phyloP scores from a whole-genome alignment of 768 basidiomycete genomes.

The Epithele typhae region DNA sequence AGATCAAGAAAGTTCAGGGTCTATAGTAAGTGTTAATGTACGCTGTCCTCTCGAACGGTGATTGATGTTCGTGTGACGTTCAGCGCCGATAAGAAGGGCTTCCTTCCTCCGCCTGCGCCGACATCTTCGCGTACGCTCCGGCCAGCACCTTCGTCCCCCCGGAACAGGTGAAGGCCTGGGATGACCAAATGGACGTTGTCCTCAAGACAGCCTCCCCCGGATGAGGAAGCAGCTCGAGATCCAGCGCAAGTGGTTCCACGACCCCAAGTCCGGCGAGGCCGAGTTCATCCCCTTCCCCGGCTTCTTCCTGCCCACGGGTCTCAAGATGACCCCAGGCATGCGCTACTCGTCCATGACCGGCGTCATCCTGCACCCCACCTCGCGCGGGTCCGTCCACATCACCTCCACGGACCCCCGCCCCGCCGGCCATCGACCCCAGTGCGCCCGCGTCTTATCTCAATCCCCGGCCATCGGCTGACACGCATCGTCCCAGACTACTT shows the following conservation, averaged over 20 bases:
- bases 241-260: neutral
- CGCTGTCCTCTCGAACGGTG: no score
- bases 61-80: neutral
- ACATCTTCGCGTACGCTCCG: neutral
- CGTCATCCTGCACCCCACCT: constrained; percentile 1
- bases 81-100: constrained; percentile 1
- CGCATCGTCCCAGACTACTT: no score
- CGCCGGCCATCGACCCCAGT: constrained; percentile 23
- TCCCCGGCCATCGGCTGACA: no score
- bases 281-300: constrained; percentile 4
- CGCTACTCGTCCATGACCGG: constrained; percentile 6
- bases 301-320: neutral
- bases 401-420: constrained; percentile 17
- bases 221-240: neutral
- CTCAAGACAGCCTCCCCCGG: neutral
- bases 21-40: neutral
- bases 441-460: no score
- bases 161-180: neutral
- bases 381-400: constrained; percentile 9
- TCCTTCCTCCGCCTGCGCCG: neutral
- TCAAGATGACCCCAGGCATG: neutral
- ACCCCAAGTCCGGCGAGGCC: neutral
- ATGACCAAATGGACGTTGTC: neutral
- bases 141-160: neutral
- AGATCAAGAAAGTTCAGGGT: neutral